Percentiles rank a stretch among this genome's conserved stretches.
phyloP scores from a whole-genome alignment of 2,329 filamentous ascomycete species.

The Aspergillus quadrilineatus region DNA sequence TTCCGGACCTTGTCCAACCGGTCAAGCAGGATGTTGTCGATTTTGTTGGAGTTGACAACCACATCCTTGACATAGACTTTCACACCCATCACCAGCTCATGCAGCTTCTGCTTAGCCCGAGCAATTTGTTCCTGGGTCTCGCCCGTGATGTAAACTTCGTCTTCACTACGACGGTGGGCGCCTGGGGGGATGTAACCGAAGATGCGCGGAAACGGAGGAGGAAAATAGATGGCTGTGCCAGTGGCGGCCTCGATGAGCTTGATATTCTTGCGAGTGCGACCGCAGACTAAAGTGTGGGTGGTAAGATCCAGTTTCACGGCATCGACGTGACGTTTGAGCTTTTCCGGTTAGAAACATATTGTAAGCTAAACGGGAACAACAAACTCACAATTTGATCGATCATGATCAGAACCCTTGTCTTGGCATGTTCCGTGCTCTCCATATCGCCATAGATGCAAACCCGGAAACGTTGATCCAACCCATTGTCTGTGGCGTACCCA shows the following conservation, averaged over 20 bases:
- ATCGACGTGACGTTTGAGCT: slow-evolving; percentile 65
- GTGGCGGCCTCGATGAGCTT: slow-evolving; percentile 95
- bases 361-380: not conserved
- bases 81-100: slow-evolving; percentile 76
- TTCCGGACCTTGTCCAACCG: slow-evolving; percentile 95
- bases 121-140: slow-evolving; percentile 81
- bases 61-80: slow-evolving; percentile 92
- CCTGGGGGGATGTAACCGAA: slow-evolving; percentile 86
- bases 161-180: slow-evolving; percentile 76
- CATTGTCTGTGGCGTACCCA: slow-evolving; percentile 74
- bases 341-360: slow-evolving; percentile 21
- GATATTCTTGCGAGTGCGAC: slow-evolving; percentile 93
- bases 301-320: slow-evolving; percentile 78
- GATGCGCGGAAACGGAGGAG: slow-evolving; percentile 85
- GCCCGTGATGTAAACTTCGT: slow-evolving; percentile 94
- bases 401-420: slow-evolving; percentile 92
- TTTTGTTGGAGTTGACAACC: slow-evolving; percentile 83
- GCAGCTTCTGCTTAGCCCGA: slow-evolving; percentile 85
- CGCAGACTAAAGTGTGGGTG: slow-evolving; percentile 88
- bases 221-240: slow-evolving; percentile 96
- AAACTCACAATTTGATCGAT: slow-evolving; percentile 81
- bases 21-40: slow-evolving; percentile 88
- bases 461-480: slow-evolving; percentile 82
- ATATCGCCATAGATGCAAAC: slow-evolving; percentile 94
- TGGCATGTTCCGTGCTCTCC: slow-evolving; percentile 93